phyloP scores from a whole-genome alignment of 257 asterid species.

The Penstemon barbatus region DNA sequence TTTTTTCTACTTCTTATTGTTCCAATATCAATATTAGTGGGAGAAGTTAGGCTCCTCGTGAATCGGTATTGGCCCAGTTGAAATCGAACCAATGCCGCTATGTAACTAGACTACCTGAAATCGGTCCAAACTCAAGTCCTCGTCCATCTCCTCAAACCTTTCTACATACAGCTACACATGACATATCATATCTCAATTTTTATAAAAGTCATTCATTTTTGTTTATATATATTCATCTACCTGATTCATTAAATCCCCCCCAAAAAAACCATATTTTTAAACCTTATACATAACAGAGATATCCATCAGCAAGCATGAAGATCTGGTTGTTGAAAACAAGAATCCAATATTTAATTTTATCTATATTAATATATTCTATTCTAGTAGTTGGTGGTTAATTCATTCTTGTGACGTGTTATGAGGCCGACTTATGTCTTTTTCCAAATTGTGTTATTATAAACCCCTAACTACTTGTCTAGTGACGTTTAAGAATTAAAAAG shows the following conservation, averaged over 20 bases:
- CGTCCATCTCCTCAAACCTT: no score
- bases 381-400: conserved; percentile 29
- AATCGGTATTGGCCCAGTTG: no score
- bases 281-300: conserved; percentile 5
- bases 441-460: background rate
- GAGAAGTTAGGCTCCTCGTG: no score
- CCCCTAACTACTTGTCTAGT: conserved; percentile 10
- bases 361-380: conserved; percentile 7
- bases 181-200: no score
- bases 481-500: conserved; percentile 16
- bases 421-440: conserved; percentile 28
- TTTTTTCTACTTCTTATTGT: no score
- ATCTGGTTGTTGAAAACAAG: conserved; percentile 27
- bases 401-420: conserved; percentile 31
- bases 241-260: background rate
- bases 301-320: conserved; percentile 34
- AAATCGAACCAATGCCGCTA: no score
- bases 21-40: no score
- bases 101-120: no score
- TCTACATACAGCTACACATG: no score
- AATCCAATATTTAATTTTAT: background rate
- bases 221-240: no score
- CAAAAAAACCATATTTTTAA: background rate
- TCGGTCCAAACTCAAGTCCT: no score
- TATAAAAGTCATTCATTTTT: no score